These are phyloP conservation scores for Scolecobasidium constrictum DNA, from an alignment of 2,329 filamentous ascomycete genomes.

Conservation along the genomic window DNA sequence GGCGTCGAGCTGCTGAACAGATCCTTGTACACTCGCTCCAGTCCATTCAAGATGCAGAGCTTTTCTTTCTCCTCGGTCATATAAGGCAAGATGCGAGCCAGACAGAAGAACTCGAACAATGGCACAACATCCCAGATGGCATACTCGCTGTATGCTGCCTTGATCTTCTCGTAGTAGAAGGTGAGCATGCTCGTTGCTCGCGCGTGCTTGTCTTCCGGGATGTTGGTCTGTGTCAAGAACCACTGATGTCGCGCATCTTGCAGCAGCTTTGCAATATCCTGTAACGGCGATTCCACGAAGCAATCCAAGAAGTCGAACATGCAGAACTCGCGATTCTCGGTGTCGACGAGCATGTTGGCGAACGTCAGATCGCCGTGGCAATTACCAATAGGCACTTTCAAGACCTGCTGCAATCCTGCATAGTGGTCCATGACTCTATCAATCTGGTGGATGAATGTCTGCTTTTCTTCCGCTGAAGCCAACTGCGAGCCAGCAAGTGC, in stretches of 20 bases:
- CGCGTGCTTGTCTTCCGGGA: background rate
- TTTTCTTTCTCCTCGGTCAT: slow-evolving; percentile 1
- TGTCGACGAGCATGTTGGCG: slow-evolving; percentile 1
- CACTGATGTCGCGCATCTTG: slow-evolving; percentile 6
- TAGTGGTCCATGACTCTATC: background rate
- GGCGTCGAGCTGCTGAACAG: background rate
- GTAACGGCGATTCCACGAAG: slow-evolving; percentile 5
- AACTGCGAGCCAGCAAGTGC: background rate
- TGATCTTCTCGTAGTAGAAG: slow-evolving; percentile 3
- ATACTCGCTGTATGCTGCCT: slow-evolving; percentile 1
- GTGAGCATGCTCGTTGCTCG: background rate
- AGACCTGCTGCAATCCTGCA: background rate
- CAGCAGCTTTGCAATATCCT: slow-evolving; percentile 6
- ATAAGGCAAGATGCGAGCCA: slow-evolving; percentile 5
- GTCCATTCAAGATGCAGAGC: slow-evolving; percentile 1
- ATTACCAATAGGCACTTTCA: background rate
- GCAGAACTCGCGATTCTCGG: slow-evolving; percentile 5
- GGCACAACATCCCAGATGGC: slow-evolving; percentile 4
- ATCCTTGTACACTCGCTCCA: background rate
- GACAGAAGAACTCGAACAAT: slow-evolving; percentile 5
- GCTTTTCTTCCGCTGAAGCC: background rate
- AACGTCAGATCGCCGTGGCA: slow-evolving; percentile 5
- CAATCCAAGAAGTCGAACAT: slow-evolving; percentile 4
- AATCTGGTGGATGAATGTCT: background rate
- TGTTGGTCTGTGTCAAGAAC: background rate